A percentile compares a stretch with the other conserved stretches of the same genome.
phyloP scores from a whole-genome alignment of 176 grass and related monocot species.

The Triticum turgidum region DNA sequence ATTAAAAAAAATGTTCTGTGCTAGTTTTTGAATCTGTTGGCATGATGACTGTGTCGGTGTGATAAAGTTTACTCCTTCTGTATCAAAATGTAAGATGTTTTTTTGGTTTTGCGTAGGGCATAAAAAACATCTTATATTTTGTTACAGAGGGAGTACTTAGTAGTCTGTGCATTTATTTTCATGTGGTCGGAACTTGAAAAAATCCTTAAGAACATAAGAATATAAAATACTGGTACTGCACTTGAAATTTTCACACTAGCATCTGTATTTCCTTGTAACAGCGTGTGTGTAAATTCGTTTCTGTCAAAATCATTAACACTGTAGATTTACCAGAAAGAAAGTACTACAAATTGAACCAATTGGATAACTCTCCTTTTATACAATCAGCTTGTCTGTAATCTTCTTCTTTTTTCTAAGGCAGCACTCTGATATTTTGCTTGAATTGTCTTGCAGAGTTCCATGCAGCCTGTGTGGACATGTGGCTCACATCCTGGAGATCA shows the following conservation, averaged over 20 bases:
- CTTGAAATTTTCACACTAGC: not conserved
- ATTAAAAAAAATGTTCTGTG: not conserved
- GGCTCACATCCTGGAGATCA: conserved; percentile 87
- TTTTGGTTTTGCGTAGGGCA: no score
- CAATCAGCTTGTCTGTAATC: not conserved
- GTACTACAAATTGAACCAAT: not conserved
- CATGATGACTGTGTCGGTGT: no score
- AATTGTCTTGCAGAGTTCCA: conserved; percentile 74
- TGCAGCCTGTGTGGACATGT: conserved; percentile 74
- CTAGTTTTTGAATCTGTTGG: no score
- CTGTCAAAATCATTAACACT: not conserved
- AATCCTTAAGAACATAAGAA: not conserved
- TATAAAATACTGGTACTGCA: not conserved
- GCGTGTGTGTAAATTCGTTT: not conserved
- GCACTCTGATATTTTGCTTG: conserved; percentile 5
- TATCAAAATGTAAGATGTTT: no score
- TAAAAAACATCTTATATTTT: no score
- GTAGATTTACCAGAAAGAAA: not conserved
- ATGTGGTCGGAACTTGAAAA: not conserved
- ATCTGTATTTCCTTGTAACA: not conserved
- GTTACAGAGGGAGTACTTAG: no score
- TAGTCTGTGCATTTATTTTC: not conserved
- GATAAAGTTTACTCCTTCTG: not conserved
- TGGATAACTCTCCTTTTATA: not conserved
- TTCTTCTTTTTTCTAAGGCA: conserved; percentile 24